Base-by-base conservation (phyloP, 768 basidiomycete genomes). In the Suillus subluteus region DNA sequence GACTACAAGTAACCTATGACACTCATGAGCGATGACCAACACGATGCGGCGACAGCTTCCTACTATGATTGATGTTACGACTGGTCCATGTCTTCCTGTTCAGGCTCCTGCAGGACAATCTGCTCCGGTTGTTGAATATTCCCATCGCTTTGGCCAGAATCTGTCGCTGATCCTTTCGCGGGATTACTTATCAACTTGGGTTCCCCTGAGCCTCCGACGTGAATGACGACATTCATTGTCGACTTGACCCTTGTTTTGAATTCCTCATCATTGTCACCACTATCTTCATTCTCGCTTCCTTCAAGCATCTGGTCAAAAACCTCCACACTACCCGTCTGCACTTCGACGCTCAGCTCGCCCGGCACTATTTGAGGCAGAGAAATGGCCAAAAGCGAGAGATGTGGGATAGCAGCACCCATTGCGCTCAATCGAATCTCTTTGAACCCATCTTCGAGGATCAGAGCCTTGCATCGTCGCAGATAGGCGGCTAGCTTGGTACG, bases 331-430 rank as follows among this genome's bases (percentile, higher is more conserved):
- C 89, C 89, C 0, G 93, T 95, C 9, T 80, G 81, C 16, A 91
- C 80, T 65, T 89, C 84, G 30, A 83, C 84, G 50, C 83, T 82
- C 6, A 93, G 86, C 65, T 93, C 90, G 58, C 87, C 84, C 0
- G 93, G 92, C 13, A 96, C 82, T 58, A 90, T 87, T 3, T 84
- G 81, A 0, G 93, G 91, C 37, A 96, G 81, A 26, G 92, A 89
- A 6, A 89, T 84, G 15, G 85, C 79, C 16, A 97, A 82, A 58
- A 87, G 87, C 37, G 91, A 78, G 30, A 94, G 86, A 71, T 89
- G 89, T 3, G 95, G 94, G 65, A 96, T 95, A 2, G 95, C 94
- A 6, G 95, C 95, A 32, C 94, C 95, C 88, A 96, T 91, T 7
- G 92, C 95, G 66, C 85, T 87, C 54, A 96, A 77, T 75, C 89